Evolutionary conservation across 164 flowering plant genomes (phyloP), one percentile per base, ranked within the genome.

Genomic region (Kalanchoe fedtschenkoi): DNA sequence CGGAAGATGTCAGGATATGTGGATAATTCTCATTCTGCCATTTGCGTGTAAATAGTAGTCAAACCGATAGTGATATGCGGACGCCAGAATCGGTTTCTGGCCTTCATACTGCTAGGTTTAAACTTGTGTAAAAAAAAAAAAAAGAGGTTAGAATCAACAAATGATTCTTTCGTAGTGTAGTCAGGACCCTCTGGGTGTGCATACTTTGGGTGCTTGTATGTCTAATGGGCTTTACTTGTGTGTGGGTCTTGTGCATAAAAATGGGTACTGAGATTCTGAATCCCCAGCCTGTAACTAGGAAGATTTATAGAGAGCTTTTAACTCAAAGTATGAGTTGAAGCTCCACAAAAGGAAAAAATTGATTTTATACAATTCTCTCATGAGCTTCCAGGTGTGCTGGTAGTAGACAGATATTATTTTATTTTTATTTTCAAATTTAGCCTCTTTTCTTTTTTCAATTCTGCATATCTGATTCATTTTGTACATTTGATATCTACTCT

Each of bases 11-110:
- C 66, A 65, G 65, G 37, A 77, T 67, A 22, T 47, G 73, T 60
- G 68, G 75, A 83, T 79, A 69, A 76, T 68, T 68, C 43, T 22
- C 68, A 61, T 57, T 65, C 76, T 77, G 76, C 73, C 72, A 39
- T 66, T n/a, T 65, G 59, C 74, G 67, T 63, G 53, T 34, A 64
- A 72, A 72, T 69, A 39, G 56, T 68, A 56, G 78, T 80, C 72
- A 67, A 72, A 58, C 63, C 65, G 13, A 62, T 69, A 24, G 58
- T 72, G 69, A 74, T 75, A 62, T 60, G 55, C 61, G 82, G 77
- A 29, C 69, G 87, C 75, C 64, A 76, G 87, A 77, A 83, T 71
- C 37, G 88, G 88, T 75, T 83, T 82, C 77, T 69, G 54, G 87
- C 81, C 67, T 41, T 72, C 72, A 51, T 64, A 26, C 53, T 76